These are phyloP conservation scores for Secale cereale DNA, from an alignment of 176 grass and related monocot species.

Conservation along the genomic window DNA sequence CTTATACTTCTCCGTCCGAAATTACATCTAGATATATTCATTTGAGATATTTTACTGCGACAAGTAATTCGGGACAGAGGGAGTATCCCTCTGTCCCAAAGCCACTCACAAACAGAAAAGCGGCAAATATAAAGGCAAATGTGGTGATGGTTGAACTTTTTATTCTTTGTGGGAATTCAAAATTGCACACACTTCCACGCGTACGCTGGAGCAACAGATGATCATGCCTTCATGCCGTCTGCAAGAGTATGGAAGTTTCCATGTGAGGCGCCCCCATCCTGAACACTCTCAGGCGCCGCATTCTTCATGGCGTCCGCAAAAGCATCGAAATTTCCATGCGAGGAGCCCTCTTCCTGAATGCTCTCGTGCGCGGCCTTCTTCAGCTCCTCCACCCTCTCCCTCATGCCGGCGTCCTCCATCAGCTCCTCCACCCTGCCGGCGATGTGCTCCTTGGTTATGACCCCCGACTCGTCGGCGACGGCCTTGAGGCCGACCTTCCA, in stretches of 20 bases:
- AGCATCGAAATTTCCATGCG: neutral
- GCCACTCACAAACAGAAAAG: no score
- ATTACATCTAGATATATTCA: no score
- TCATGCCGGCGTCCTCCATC: neutral
- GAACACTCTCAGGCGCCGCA: neutral
- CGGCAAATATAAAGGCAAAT: no score
- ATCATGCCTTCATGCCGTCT: neutral
- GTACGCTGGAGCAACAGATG: neutral
- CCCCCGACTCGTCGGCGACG: neutral
- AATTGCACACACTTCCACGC: neutral
- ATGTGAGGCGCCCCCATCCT: neutral
- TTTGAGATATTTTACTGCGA: no score
- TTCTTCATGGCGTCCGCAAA: conserved; percentile 3
- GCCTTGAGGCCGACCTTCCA: conserved; percentile 33
- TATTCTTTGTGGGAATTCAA: no score
- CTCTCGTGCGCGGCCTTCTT: neutral
- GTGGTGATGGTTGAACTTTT: no score
- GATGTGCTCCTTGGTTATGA: conserved; percentile 20
- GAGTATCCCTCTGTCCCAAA: no score
- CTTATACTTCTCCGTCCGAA: no score
- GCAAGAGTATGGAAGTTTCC: neutral
- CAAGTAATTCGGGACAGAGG: no score
- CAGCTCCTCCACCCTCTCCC: conserved; percentile 4
- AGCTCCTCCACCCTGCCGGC: neutral
- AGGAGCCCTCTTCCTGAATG: neutral